phyloP scores from a whole-genome alignment of 108 stramenopile species.

The Epithemia pelagica region DNA sequence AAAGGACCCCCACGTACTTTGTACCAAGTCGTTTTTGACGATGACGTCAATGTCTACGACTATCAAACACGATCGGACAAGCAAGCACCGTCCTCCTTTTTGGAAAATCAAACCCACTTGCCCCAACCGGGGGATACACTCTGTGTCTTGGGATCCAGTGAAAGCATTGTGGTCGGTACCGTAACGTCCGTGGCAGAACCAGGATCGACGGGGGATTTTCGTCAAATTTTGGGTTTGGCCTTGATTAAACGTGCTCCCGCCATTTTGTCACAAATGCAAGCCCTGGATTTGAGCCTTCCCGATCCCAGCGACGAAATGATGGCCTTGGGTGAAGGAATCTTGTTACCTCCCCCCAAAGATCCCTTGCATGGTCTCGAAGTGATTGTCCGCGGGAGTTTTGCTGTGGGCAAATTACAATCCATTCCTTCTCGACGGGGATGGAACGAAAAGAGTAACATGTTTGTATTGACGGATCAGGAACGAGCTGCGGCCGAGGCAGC shows the following conservation, averaged over 20 bases:
- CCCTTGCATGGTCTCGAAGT: constrained; percentile 75
- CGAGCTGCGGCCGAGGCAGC: not conserved
- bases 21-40: constrained; percentile 66
- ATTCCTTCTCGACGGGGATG: constrained; percentile 34
- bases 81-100: not conserved
- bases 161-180: constrained; percentile 56
- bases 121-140: constrained; percentile 49
- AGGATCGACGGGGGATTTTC: constrained; percentile 53
- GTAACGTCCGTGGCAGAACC: constrained; percentile 71
- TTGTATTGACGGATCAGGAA: constrained; percentile 1
- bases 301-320: constrained; percentile 1
- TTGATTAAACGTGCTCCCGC: constrained; percentile 49
- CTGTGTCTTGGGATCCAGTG: constrained; percentile 71
- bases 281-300: constrained; percentile 38
- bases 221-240: constrained; percentile 46
- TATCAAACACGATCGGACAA: constrained; percentile 33
- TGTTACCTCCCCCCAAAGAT: constrained; percentile 61
- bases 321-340: constrained; percentile 34
- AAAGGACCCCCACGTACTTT: constrained; percentile 59
- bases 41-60: constrained; percentile 63
- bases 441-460: not conserved
- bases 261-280: constrained; percentile 59
- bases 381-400: constrained; percentile 55
- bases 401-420: constrained; percentile 42
- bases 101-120: constrained; percentile 45